Evolutionary conservation across 1,284 basidiomycete species (phyloP), one percentile per base, ranked within the genome.

Genomic region (Exsudoporus floridanus): DNA sequence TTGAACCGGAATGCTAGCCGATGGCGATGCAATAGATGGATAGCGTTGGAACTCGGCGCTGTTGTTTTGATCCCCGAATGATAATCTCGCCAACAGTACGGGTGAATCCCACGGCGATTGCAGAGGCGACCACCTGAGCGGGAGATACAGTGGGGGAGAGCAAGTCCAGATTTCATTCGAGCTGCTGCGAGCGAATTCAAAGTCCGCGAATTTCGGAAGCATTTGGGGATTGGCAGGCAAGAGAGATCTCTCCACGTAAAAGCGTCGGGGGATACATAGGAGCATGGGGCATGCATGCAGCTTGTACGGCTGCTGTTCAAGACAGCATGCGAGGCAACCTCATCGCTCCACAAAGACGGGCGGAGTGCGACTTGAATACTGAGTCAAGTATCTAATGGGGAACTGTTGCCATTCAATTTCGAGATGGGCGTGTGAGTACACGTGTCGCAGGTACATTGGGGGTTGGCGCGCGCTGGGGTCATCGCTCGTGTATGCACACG

Each of bases 391-490:
- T 64, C 49, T 42, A 54, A 54, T 53, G 56, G 59, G 62, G 60
- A 57, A 50, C 48, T 52, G 62, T 62, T 65, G 63, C 62, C 62
- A 55, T 60, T 58, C 60, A 68, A 61, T 57, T 55, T 56, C 28
- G 50, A 59, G 57, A 59, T 56, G 57, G 52, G 61, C 65, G 70
- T 67, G 65, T 64, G 69, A 67, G 63, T 44, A 68, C 65, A 67
- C 65, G 65, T 67, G 65, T 69, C 46, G 55, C 48, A 60, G 42
- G 46, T 50, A 58, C 54, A 54, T 64, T 60, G 54, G 69, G 60
- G 47, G 62, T 70, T 66, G 66, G 67, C 64, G 66, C 64, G 62
- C 69, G 33, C 46, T 39, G 46, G 30, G 41, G 28, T 31, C 36
- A 42, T 51, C 34, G 53, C 18, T 36, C 23, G 21, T 59, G 54